These are phyloP conservation scores for Dothideomycetes sp. DNA, from an alignment of 2,329 filamentous ascomycete genomes.

Conservation along the genomic window DNA sequence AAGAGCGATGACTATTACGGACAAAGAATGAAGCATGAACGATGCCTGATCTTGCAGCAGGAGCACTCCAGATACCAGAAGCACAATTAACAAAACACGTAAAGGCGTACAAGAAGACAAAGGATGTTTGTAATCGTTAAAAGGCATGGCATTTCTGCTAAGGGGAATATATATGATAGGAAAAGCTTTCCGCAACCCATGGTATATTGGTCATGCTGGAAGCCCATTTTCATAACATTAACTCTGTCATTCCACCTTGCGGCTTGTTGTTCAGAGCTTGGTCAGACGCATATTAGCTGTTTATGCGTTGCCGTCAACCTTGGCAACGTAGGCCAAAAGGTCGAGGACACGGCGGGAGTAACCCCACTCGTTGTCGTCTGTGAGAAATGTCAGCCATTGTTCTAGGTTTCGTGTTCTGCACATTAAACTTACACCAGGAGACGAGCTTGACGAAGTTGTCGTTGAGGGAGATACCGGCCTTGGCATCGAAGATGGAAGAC, in stretches of 20 bases:
- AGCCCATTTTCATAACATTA: slow-evolving; percentile 9
- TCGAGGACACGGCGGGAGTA: slow-evolving; percentile 74
- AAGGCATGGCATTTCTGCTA: no score
- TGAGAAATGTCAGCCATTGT: slow-evolving; percentile 14
- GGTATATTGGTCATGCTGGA: slow-evolving; percentile 5
- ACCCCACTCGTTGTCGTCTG: slow-evolving; percentile 78
- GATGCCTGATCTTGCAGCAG: no score
- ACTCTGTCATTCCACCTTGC: not conserved
- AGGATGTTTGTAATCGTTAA: no score
- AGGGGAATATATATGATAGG: no score
- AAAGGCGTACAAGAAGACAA: no score
- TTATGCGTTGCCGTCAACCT: slow-evolving; percentile 29
- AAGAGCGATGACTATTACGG: no score
- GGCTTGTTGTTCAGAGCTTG: slow-evolving; percentile 6
- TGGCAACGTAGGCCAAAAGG: slow-evolving; percentile 36
- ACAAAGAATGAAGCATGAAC: no score
- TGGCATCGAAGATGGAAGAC: slow-evolving; percentile 98
- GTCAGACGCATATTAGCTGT: slow-evolving; percentile 10
- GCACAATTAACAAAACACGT: no score
- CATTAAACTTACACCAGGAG: slow-evolving; percentile 56
- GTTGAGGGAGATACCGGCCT: slow-evolving; percentile 98
- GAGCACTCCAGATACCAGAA: no score
- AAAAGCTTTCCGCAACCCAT: no score
- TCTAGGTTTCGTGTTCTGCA: not conserved
- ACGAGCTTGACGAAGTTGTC: slow-evolving; percentile 98